A percentile compares a stretch with the other conserved stretches of the same genome.
These are phyloP conservation scores for Penicillium sp. DNA, from an alignment of 2,329 filamentous ascomycete species.

Conservation along the genomic window DNA sequence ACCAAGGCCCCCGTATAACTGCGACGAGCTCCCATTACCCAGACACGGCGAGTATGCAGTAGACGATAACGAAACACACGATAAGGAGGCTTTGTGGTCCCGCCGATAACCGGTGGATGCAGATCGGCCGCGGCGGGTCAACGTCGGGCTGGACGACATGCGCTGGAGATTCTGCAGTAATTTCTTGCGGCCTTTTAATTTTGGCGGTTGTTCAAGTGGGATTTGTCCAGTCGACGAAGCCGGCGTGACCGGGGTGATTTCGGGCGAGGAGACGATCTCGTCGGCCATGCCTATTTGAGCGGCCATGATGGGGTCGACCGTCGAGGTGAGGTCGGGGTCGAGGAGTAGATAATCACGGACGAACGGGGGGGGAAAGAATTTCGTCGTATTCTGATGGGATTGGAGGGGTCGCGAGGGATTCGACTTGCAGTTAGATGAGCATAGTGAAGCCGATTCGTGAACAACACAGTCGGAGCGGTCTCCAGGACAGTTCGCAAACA, in stretches of 20 bases:
- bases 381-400: not conserved
- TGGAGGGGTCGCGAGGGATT: not conserved
- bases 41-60: conserved; percentile 59
- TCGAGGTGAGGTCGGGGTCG: not conserved
- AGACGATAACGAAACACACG: conserved; percentile 65
- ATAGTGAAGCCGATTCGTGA: not conserved
- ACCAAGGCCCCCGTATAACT: conserved; percentile 60
- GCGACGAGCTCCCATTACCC: conserved; percentile 59
- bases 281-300: conserved; percentile 32
- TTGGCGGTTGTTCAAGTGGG: conserved; percentile 52
- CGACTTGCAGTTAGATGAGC: not conserved
- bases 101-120: conserved; percentile 68
- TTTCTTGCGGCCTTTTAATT: conserved; percentile 70
- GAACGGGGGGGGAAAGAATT: not conserved
- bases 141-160: conserved; percentile 78
- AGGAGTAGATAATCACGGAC: not conserved
- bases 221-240: conserved; percentile 40
- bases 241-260: conserved; percentile 40
- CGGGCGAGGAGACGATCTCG: conserved; percentile 37
- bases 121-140: conserved; percentile 66
- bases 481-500: not conserved
- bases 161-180: conserved; percentile 76
- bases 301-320: conserved; percentile 33
- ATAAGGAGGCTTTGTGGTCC: conserved; percentile 65
- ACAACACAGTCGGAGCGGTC: not conserved